A percentile compares a stretch with the other conserved stretches of the same genome.
Conservation (phyloP, 2,329 filamentous ascomycete species). For the Nakataea oryzae region DNA sequence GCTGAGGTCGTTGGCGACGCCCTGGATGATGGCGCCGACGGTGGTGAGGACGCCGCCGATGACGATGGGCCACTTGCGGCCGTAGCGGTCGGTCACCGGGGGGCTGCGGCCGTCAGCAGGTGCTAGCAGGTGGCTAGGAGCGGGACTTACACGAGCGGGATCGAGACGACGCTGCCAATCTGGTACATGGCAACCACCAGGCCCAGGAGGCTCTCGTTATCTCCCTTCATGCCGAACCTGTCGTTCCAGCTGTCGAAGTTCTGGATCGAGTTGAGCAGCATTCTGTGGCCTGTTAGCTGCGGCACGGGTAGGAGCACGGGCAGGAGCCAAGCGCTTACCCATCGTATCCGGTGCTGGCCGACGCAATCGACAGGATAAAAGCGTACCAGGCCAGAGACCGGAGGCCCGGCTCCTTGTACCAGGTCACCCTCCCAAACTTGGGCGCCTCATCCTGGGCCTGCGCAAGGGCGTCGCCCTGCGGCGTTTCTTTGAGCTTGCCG, state of each 20-base stretch:
- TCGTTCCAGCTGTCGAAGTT: slow-evolving; percentile 32
- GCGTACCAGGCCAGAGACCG: slow-evolving; percentile 44
- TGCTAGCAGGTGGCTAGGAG: background rate
- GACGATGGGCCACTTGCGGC: slow-evolving; percentile 2
- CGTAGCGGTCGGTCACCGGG: background rate
- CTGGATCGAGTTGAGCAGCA: slow-evolving; percentile 33
- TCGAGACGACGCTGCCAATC: slow-evolving; percentile 44
- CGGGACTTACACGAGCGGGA: slow-evolving; percentile 39
- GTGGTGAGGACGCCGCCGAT: slow-evolving; percentile 16
- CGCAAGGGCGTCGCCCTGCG: slow-evolving; percentile 11
- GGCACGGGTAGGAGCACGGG: background rate
- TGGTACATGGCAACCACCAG: slow-evolving; percentile 49
- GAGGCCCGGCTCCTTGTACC: slow-evolving; percentile 43
- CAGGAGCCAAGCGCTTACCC: slow-evolving; percentile 22
- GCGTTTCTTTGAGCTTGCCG: slow-evolving; percentile 11
- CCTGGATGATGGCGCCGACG: slow-evolving; percentile 43
- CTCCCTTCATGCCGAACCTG: slow-evolving; percentile 27
- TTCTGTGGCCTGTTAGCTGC: slow-evolving; percentile 16
- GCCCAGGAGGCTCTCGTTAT: slow-evolving; percentile 22
- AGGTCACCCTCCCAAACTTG: slow-evolving; percentile 37
- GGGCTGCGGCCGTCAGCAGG: background rate
- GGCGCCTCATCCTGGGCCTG: slow-evolving; percentile 34
- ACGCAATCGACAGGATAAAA: slow-evolving; percentile 39
- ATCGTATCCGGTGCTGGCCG: slow-evolving; percentile 46
- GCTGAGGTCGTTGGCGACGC: slow-evolving; percentile 25